These are phyloP conservation scores for Suillus discolor DNA, from an alignment of 768 basidiomycete species.

Conservation along the genomic window DNA sequence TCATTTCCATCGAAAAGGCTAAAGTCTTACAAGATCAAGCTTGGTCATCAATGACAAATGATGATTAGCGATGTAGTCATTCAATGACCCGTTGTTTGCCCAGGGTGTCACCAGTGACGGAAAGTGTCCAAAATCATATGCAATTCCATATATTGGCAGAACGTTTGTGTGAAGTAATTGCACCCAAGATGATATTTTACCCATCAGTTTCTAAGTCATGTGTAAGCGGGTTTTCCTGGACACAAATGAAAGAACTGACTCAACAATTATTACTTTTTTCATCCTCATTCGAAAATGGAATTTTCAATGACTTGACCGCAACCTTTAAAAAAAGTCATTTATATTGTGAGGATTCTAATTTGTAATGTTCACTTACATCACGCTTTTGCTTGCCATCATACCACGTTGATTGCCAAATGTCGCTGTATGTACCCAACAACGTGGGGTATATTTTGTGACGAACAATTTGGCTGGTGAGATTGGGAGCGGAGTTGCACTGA, in stretches of 20 bases:
- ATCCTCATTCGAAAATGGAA: background rate
- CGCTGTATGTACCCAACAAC: background rate
- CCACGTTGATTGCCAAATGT: background rate
- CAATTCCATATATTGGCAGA: conserved; percentile 22
- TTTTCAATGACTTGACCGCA: conserved; percentile 2
- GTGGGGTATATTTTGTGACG: background rate
- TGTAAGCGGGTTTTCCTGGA: background rate
- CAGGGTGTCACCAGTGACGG: conserved; percentile 28
- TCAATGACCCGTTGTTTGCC: conserved; percentile 26
- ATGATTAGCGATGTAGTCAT: conserved; percentile 15
- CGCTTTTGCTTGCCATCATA: background rate
- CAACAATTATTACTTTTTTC: background rate
- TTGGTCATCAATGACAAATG: conserved; percentile 11
- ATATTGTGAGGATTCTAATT: background rate
- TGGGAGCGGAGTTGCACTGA: background rate
- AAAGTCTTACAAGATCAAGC: conserved; percentile 18
- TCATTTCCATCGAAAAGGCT: background rate
- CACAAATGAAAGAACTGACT: background rate
- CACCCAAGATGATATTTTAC: conserved; percentile 5
- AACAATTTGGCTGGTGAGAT: background rate
- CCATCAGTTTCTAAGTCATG: background rate
- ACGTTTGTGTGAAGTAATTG: conserved; percentile 18
- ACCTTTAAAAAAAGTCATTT: background rate
- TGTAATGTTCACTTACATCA: background rate
- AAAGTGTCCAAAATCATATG: conserved; percentile 20